These are phyloP conservation scores for Aspergillus sp. DNA, from an alignment of 2,329 filamentous ascomycete species.

Conservation along the genomic window DNA sequence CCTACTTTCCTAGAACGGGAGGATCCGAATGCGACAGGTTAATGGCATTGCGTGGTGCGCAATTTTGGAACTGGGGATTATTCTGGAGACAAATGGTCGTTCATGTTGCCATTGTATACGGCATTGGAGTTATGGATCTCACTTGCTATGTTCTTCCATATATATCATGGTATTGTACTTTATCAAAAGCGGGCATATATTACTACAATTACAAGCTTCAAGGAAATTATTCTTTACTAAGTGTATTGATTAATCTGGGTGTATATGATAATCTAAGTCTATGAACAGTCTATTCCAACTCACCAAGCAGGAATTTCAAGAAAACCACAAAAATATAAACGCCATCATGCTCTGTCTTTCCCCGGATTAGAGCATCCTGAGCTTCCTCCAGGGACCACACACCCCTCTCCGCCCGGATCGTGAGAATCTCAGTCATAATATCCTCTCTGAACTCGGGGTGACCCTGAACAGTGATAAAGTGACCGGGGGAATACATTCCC, in stretches of 20 bases:
- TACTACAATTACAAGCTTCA: no score
- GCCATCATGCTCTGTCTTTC: slow-evolving; percentile 69
- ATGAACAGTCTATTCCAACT: slow-evolving; percentile 3
- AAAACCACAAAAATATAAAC: slow-evolving; percentile 70
- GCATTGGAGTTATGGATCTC: not conserved
- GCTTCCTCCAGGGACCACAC: slow-evolving; percentile 67
- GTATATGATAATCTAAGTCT: no score
- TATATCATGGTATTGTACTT: not conserved
- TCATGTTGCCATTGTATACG: no score
- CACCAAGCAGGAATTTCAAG: slow-evolving; percentile 67
- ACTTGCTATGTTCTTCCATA: not conserved
- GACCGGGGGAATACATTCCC: slow-evolving; percentile 66
- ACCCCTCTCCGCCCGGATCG: slow-evolving; percentile 59
- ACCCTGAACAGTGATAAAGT: slow-evolving; percentile 73
- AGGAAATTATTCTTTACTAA: no score
- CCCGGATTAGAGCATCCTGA: slow-evolving; percentile 63
- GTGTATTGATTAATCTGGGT: no score
- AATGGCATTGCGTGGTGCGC: not conserved
- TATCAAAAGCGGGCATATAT: not conserved
- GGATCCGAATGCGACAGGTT: slow-evolving; percentile 37
- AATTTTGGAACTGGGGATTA: no score
- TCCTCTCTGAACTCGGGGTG: slow-evolving; percentile 76
- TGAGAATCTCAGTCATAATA: slow-evolving; percentile 66
- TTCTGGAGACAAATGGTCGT: not conserved
- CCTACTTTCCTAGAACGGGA: slow-evolving; percentile 81